A percentile compares a stretch with the other conserved stretches of the same genome.
phyloP scores from a whole-genome alignment of 2,329 filamentous ascomycete genomes.

The Colletotrichum chlorophyti region DNA sequence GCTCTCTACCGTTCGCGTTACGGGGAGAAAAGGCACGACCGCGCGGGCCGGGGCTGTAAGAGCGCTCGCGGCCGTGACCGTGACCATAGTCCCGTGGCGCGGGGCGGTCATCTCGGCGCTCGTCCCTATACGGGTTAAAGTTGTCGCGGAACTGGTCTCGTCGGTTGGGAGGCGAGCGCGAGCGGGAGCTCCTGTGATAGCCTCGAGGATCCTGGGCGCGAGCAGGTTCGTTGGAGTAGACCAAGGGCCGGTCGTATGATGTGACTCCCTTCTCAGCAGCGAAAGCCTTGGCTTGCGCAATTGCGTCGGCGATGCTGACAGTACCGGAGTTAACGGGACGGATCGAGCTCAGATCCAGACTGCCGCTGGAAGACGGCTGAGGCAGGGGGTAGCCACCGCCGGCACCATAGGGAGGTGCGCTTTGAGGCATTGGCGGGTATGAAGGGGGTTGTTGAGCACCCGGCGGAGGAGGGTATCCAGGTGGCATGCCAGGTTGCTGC shows the following conservation, averaged over 20 bases:
- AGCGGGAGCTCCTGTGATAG: slow-evolving; percentile 69
- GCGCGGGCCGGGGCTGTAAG: slow-evolving; percentile 70
- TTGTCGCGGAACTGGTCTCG: slow-evolving; percentile 77
- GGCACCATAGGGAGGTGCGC: slow-evolving; percentile 44
- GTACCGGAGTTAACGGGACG: slow-evolving; percentile 82
- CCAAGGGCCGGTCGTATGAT: slow-evolving; percentile 64
- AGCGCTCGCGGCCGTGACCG: slow-evolving; percentile 70
- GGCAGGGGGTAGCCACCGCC: slow-evolving; percentile 57
- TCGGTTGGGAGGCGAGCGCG: slow-evolving; percentile 72
- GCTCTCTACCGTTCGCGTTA: slow-evolving; percentile 59
- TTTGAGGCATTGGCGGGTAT: slow-evolving; percentile 44
- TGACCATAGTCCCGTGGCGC: slow-evolving; percentile 55
- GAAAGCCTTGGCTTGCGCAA: slow-evolving; percentile 83
- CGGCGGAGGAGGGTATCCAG: slow-evolving; percentile 47
- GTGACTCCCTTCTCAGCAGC: slow-evolving; percentile 79
- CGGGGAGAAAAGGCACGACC: slow-evolving; percentile 68
- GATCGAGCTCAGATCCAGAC: slow-evolving; percentile 80
- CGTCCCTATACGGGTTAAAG: slow-evolving; percentile 85
- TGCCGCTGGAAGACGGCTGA: slow-evolving; percentile 76
- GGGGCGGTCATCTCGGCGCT: slow-evolving; percentile 71
- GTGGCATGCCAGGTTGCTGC: slow-evolving; percentile 44
- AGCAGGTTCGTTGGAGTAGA: slow-evolving; percentile 47
- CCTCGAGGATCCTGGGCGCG: slow-evolving; percentile 45
- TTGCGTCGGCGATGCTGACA: slow-evolving; percentile 82
- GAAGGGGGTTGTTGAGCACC: slow-evolving; percentile 41